Conservation (phyloP, 192 early-diverging fungal species). For the Geranomyces variabilis region DNA sequence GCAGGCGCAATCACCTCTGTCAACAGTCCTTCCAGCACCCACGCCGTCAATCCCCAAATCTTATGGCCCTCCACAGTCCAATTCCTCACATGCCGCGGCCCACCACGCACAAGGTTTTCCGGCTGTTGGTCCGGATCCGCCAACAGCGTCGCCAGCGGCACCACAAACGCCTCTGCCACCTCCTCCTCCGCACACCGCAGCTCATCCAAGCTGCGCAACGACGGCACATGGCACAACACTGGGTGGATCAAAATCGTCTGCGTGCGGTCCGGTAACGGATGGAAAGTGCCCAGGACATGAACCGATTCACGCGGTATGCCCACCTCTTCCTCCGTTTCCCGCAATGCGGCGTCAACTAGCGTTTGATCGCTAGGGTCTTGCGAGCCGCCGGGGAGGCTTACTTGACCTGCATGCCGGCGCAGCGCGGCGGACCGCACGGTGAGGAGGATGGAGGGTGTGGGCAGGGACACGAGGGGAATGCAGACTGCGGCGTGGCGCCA, state of each 20-base stretch:
- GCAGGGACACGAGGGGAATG: constrained; percentile 65
- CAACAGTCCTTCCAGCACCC: constrained; percentile 64
- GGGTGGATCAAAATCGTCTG: constrained; percentile 34
- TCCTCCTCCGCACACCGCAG: constrained; percentile 66
- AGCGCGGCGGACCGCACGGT: constrained; percentile 71
- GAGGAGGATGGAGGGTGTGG: constrained; percentile 74
- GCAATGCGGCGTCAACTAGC: constrained; percentile 66
- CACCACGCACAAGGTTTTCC: constrained; percentile 50
- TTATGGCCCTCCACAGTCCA: constrained; percentile 53
- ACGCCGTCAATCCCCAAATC: constrained; percentile 70
- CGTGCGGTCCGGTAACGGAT: constrained; percentile 46
- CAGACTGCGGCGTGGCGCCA: constrained; percentile 35
- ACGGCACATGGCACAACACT: constrained; percentile 30
- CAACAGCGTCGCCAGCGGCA: constrained; percentile 70
- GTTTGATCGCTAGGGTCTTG: constrained; percentile 60
- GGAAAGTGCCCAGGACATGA: constrained; percentile 64
- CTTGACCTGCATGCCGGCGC: constrained; percentile 76
- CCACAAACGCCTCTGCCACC: constrained; percentile 67
- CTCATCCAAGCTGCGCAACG: constrained; percentile 35
- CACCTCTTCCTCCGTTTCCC: constrained; percentile 84
- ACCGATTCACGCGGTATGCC: constrained; percentile 51
- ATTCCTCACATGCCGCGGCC: constrained; percentile 55
- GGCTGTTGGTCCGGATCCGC: constrained; percentile 43
- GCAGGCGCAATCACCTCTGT: constrained; percentile 31
- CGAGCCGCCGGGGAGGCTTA: constrained; percentile 51